These are phyloP conservation scores for Retiboletus fuscus DNA, from an alignment of 1,284 basidiomycete genomes.

Conservation along the genomic window DNA sequence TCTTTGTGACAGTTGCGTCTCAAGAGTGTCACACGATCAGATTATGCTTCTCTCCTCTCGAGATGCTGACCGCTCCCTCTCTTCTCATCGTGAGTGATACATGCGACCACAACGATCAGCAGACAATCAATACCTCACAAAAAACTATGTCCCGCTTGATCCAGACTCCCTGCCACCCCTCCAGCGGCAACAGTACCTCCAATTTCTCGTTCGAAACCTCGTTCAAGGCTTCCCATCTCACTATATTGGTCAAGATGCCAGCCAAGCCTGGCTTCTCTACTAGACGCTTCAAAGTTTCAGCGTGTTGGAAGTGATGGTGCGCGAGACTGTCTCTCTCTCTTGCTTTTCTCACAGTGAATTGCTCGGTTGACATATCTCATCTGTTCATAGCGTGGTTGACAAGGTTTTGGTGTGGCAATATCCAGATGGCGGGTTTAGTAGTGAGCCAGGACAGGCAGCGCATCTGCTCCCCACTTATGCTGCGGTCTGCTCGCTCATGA, in stretches of 20 bases:
- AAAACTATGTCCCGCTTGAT: conserved; percentile 64
- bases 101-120: conserved; percentile 50
- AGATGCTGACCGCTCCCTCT: neutral
- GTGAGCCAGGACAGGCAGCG: conserved; percentile 88
- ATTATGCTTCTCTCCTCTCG: neutral
- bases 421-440: conserved; percentile 45
- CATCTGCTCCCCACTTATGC: conserved; percentile 95
- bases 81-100: conserved; percentile 28
- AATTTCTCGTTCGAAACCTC: conserved; percentile 69
- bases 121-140: conserved; percentile 69
- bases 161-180: conserved; percentile 52
- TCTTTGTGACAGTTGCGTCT: too few species aligned
- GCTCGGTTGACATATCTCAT: neutral
- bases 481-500: conserved; percentile 84
- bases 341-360: too few species aligned
- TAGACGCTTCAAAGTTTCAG: conserved; percentile 63
- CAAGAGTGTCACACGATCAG: too few species aligned
- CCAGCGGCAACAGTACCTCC: conserved; percentile 52
- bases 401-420: conserved; percentile 59
- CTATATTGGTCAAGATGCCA: conserved; percentile 73
- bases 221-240: conserved; percentile 75
- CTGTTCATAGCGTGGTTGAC: conserved; percentile 69
- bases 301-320: conserved; percentile 79
- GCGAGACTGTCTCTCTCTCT: conserved; percentile 30
- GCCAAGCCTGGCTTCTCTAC: conserved; percentile 91